Conservation (phyloP, 2,329 filamentous ascomycete species). For the Fusarium bulbicola region DNA sequence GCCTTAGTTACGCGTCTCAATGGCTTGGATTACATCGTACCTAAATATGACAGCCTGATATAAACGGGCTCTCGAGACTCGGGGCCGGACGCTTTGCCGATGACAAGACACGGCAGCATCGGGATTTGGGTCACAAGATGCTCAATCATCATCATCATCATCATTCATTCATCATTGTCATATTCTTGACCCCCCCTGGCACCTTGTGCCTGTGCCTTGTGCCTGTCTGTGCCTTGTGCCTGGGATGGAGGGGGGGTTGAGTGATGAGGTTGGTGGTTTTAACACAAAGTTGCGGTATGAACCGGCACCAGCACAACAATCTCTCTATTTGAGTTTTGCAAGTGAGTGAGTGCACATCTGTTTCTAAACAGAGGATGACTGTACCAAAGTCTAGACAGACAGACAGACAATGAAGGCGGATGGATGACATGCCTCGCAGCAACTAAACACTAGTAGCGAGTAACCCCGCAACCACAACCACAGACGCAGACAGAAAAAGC, state of each 20-base stretch:
- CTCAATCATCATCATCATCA: constrained; percentile 4
- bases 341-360: not conserved
- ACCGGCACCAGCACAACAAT: constrained; percentile 13
- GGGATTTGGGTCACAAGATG: constrained; percentile 9
- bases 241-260: constrained; percentile 21
- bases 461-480: constrained; percentile 40
- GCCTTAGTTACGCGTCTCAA: constrained; percentile 9
- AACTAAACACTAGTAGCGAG: constrained; percentile 30
- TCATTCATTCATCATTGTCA: constrained; percentile 6
- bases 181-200: constrained; percentile 29
- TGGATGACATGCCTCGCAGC: constrained; percentile 32
- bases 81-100: not conserved
- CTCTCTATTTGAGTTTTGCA: not conserved
- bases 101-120: constrained; percentile 5
- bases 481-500: constrained; percentile 5
- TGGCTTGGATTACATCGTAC: constrained; percentile 1
- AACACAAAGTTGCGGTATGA: constrained; percentile 28
- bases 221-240: constrained; percentile 13
- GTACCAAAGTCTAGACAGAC: constrained; percentile 20
- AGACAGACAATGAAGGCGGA: constrained; percentile 12
- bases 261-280: not conserved
- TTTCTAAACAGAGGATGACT: constrained; percentile 4
- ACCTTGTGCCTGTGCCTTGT: constrained; percentile 10
- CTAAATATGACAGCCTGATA: not conserved
- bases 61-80: not conserved